Conservation (phyloP, 73 alveolate species). For the Paramecium primaurelia region DNA sequence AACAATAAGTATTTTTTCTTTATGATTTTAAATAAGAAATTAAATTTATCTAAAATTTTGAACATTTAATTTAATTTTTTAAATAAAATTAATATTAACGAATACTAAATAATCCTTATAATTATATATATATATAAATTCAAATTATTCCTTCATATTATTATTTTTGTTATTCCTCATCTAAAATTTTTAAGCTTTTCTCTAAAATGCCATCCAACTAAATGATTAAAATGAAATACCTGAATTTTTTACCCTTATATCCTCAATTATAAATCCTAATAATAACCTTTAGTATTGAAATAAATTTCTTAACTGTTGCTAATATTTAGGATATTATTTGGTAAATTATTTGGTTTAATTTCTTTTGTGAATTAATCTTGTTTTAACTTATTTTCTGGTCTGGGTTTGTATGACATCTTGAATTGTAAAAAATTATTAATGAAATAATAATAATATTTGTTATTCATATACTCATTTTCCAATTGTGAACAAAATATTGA, state of each 20-base stretch:
- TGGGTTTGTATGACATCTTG: conserved; percentile 1
- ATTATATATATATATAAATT: not conserved
- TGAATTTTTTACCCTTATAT: not conserved
- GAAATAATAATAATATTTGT: not conserved
- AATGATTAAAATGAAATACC: not conserved
- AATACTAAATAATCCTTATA: not conserved
- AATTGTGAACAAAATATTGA: not conserved
- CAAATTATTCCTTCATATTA: conserved; percentile 15
- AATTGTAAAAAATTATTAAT: not conserved
- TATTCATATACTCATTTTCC: not conserved
- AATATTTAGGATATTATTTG: not conserved
- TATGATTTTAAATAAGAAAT: no score
- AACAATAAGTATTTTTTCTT: no score
- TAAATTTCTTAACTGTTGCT: not conserved
- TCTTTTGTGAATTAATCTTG: not conserved
- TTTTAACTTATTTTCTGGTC: not conserved
- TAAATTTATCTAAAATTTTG: not conserved
- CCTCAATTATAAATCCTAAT: not conserved
- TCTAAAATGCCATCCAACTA: not conserved
- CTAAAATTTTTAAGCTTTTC: conserved; percentile 10
- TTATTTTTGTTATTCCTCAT: not conserved
- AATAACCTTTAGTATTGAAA: conserved; percentile 36
- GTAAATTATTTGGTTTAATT: conserved; percentile 19
- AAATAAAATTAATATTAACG: not conserved
- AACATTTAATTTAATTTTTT: not conserved